Conservation (phyloP, 495 filamentous ascomycete species). For the Trichoderma gamsii region DNA sequence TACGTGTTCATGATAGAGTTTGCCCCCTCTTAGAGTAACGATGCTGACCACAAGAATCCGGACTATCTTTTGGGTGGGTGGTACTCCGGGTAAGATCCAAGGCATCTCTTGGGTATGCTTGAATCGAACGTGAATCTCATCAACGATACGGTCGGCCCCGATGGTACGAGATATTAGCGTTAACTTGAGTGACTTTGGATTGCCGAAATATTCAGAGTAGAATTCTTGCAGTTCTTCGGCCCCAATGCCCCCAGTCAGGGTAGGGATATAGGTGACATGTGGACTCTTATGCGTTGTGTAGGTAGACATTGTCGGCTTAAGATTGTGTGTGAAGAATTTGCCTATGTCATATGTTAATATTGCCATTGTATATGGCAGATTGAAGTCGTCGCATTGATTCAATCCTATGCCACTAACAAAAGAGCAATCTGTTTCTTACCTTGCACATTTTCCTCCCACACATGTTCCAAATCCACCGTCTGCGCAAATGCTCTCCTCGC, state of each 20-base stretch:
- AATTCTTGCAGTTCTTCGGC: constrained; percentile 57
- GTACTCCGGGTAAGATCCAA: constrained; percentile 68
- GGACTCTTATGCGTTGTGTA: constrained; percentile 47
- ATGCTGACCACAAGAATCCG: constrained; percentile 30
- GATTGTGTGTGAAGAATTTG: constrained; percentile 43
- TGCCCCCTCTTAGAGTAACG: constrained; percentile 54
- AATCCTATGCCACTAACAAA: too few relatives aligned
- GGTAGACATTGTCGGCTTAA: constrained; percentile 45
- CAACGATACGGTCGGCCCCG: constrained; percentile 38
- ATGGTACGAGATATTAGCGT: constrained; percentile 60
- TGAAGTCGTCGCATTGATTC: too few relatives aligned
- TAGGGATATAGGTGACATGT: constrained; percentile 44
- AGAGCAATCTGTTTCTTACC: constrained; percentile 28
- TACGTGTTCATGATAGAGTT: constrained; percentile 40
- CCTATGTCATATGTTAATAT: constrained; percentile 20
- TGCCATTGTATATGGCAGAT: constrained; percentile 6
- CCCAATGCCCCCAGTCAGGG: constrained; percentile 60
- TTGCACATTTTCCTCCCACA: constrained; percentile 55
- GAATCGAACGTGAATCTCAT: constrained; percentile 46
- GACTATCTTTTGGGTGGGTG: constrained; percentile 46
- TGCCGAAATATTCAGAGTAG: constrained; percentile 60
- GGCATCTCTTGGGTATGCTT: constrained; percentile 61
- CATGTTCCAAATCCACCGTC: constrained; percentile 53
- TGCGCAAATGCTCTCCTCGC: constrained; percentile 51
- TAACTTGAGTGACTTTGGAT: constrained; percentile 56